A percentile compares a stretch with the other conserved stretches of the same genome.
phyloP scores from a whole-genome alignment of 768 basidiomycete genomes.

The Stropharia rugosoannulata region DNA sequence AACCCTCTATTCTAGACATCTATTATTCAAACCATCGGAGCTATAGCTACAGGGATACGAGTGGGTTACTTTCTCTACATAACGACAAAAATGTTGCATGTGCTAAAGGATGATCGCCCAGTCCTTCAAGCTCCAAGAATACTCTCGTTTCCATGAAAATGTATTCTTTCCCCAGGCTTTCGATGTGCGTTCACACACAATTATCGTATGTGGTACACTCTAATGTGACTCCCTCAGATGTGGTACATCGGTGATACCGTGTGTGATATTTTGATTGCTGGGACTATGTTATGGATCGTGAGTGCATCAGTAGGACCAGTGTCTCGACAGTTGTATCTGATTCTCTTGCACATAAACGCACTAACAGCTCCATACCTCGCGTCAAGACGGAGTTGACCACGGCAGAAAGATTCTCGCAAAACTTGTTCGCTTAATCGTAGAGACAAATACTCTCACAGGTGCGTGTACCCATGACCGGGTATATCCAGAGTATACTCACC shows the following conservation, averaged over 20 bases:
- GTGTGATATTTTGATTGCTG: slow-evolving; percentile 6
- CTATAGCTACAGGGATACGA: slow-evolving; percentile 3
- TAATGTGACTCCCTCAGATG: background rate
- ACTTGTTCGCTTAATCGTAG: slow-evolving; percentile 4
- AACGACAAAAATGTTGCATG: background rate
- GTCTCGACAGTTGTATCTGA: background rate
- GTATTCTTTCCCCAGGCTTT: background rate
- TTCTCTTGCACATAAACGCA: background rate
- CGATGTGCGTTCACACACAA: background rate
- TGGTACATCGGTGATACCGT: slow-evolving; percentile 6
- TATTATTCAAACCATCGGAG: slow-evolving; percentile 5
- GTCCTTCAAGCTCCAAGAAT: slow-evolving; percentile 7
- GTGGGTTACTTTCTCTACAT: background rate
- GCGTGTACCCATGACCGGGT: background rate
- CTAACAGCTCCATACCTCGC: background rate
- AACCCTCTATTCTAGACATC: slow-evolving; percentile 3
- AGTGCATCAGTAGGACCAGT: background rate
- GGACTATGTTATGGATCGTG: slow-evolving; percentile 3
- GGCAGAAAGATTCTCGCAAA: slow-evolving; percentile 1
- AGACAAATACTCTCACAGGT: slow-evolving; percentile 9
- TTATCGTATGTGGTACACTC: background rate
- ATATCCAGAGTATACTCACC: background rate
- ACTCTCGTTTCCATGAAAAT: slow-evolving; percentile 2
- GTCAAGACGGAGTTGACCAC: background rate
- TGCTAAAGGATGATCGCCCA: background rate